Conservation (phyloP, 2,329 filamentous ascomycete species). For the Epichloe festucae region DNA sequence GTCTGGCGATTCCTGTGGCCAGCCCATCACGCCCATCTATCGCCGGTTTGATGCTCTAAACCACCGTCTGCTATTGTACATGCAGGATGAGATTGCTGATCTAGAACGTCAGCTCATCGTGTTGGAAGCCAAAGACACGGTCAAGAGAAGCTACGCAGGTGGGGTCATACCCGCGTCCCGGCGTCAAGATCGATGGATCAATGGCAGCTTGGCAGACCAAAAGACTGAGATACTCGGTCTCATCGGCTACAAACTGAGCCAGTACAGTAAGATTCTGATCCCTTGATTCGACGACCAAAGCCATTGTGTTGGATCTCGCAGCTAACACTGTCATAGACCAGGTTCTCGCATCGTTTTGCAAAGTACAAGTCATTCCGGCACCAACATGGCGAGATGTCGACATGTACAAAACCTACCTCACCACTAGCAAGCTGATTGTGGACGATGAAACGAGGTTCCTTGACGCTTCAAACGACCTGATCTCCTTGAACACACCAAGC, state of each 20-base stretch:
- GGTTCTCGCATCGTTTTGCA: slow-evolving; percentile 44
- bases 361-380: slow-evolving; percentile 33
- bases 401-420: slow-evolving; percentile 40
- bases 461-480: slow-evolving; percentile 38
- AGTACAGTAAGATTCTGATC: slow-evolving; percentile 44
- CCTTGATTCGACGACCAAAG: not conserved
- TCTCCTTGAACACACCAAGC: slow-evolving; percentile 21
- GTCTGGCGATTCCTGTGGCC: slow-evolving; percentile 12
- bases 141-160: slow-evolving; percentile 27
- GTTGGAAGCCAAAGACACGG: slow-evolving; percentile 49
- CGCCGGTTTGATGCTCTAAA: slow-evolving; percentile 72
- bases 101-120: slow-evolving; percentile 65
- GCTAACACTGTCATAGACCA: slow-evolving; percentile 30
- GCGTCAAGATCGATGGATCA: slow-evolving; percentile 39
- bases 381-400: slow-evolving; percentile 36
- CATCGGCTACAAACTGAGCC: slow-evolving; percentile 51
- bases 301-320: not conserved
- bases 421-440: slow-evolving; percentile 39
- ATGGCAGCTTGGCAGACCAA: slow-evolving; percentile 44
- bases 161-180: slow-evolving; percentile 45
- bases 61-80: slow-evolving; percentile 66
- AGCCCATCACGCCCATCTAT: slow-evolving; percentile 50
- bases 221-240: slow-evolving; percentile 47
- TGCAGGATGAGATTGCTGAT: slow-evolving; percentile 75
- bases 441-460: slow-evolving; percentile 49